These are phyloP conservation scores for Chlorella sp. DNA, from an alignment of 139 green algal species.

Conservation along the genomic window DNA sequence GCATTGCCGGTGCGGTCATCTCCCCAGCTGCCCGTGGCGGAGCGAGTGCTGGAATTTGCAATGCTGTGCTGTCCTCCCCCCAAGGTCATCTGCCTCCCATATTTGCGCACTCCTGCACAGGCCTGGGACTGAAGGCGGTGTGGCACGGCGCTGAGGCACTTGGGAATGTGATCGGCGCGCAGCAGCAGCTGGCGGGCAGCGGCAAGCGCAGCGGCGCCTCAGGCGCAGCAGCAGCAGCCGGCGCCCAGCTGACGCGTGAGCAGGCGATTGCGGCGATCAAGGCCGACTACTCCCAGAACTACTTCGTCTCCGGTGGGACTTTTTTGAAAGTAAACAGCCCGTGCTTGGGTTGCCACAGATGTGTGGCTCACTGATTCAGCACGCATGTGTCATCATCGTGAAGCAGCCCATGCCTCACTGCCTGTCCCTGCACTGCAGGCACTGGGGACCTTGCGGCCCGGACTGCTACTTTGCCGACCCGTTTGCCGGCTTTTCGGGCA, in stretches of 20 bases:
- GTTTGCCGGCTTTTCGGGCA: slow-evolving; percentile 63
- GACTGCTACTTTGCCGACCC: slow-evolving; percentile 82
- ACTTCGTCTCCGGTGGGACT: slow-evolving; percentile 72
- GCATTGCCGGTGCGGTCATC: too few relatives aligned
- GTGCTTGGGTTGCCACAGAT: too few relatives aligned
- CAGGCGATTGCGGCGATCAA: slow-evolving; percentile 59
- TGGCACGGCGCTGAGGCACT: slow-evolving; percentile 86
- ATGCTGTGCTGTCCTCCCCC: too few relatives aligned
- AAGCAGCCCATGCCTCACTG: too few relatives aligned
- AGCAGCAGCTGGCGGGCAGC: not conserved
- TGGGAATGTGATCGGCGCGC: slow-evolving; percentile 74
- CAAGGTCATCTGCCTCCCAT: too few relatives aligned
- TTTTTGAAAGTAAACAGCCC: too few relatives aligned
- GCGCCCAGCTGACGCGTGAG: slow-evolving; percentile 34
- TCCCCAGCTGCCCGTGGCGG: too few relatives aligned
- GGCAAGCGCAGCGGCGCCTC: not conserved
- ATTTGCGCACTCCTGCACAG: slow-evolving; percentile 4
- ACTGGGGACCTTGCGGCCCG: slow-evolving; percentile 48
- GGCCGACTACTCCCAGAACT: slow-evolving; percentile 76
- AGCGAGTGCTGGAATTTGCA: too few relatives aligned
- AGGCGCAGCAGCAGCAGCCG: not conserved
- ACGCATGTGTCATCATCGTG: too few relatives aligned
- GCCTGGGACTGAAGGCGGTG: slow-evolving; percentile 72
- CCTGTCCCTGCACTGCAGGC: slow-evolving; percentile 32
- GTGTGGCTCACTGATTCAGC: too few relatives aligned